Evolutionary conservation across 495 filamentous ascomycete genomes (phyloP).

Genomic region (Daldinia caldariorum): DNA sequence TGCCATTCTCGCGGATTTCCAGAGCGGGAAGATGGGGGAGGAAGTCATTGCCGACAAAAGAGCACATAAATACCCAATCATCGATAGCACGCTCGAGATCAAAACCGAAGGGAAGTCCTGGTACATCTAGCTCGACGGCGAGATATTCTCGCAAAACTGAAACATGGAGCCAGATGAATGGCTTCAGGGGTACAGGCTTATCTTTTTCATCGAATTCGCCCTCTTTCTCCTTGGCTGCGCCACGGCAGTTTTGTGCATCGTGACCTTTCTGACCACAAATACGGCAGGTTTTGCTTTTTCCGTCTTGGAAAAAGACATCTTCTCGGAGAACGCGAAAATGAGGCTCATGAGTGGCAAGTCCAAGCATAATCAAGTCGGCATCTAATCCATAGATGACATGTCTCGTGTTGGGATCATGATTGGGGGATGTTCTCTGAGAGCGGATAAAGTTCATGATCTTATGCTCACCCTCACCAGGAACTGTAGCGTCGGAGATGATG

Average conservation of each 20-base stretch:
- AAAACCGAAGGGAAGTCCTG: slow-evolving; percentile 76
- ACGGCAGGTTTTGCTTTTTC: slow-evolving; percentile 79
- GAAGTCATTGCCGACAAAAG: slow-evolving; percentile 99
- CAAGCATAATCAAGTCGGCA: slow-evolving; percentile 98
- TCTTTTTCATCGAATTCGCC: slow-evolving; percentile 89
- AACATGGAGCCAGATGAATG: slow-evolving; percentile 98
- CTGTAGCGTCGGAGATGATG: slow-evolving; percentile 97
- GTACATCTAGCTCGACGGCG: slow-evolving; percentile 84
- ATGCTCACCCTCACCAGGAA: slow-evolving; percentile 97
- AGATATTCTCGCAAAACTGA: slow-evolving; percentile 92
- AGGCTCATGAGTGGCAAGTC: slow-evolving; percentile 95
- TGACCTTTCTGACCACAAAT: slow-evolving; percentile 93
- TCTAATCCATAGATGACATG: slow-evolving; percentile 97
- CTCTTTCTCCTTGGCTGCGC: slow-evolving; percentile 82
- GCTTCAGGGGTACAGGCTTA: slow-evolving; percentile 73
- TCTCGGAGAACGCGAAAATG: slow-evolving; percentile 97
- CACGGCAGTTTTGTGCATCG: slow-evolving; percentile 81
- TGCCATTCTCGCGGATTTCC: slow-evolving; percentile 96
- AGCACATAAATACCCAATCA: slow-evolving; percentile 99
- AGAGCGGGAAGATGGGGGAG: slow-evolving; percentile 94
- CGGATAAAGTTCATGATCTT: slow-evolving; percentile 99
- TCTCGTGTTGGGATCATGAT: slow-evolving; percentile 94
- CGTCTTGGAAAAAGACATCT: slow-evolving; percentile 93
- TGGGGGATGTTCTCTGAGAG: slow-evolving; percentile 86
- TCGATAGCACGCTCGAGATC: slow-evolving; percentile 96